Percentiles rank a stretch among this genome's conserved stretches.
phyloP scores from a whole-genome alignment of 768 basidiomycete genomes.

The Boletus eberwhitei region DNA sequence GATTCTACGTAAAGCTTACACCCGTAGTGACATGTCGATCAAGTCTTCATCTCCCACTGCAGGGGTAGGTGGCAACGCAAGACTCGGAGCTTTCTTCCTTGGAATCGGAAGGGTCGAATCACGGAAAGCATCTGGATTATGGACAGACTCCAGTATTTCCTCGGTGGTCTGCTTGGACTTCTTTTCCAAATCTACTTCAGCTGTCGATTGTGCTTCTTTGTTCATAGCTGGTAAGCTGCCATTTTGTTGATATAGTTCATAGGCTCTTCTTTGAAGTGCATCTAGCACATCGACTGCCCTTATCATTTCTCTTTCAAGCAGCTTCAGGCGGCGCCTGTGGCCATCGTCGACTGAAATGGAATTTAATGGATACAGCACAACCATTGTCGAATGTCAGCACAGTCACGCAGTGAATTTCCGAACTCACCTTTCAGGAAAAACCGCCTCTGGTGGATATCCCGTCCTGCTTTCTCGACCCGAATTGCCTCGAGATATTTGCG shows the following conservation, averaged over 20 bases:
- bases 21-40: slow-evolving; percentile 10
- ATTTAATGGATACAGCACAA: not conserved
- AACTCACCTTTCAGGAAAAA: slow-evolving; percentile 33
- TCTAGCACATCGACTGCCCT: slow-evolving; percentile 18
- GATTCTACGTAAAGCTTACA: slow-evolving; percentile 1
- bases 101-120: not conserved
- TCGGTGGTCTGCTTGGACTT: not conserved
- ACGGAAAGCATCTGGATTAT: not conserved
- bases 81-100: too few species aligned
- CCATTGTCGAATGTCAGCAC: not conserved
- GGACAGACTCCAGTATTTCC: not conserved
- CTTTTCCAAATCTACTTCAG: not conserved
- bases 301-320: slow-evolving; percentile 30
- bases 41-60: slow-evolving; percentile 15
- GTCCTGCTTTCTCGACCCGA: slow-evolving; percentile 29
- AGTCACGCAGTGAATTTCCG: not conserved
- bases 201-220: not conserved
- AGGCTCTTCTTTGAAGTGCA: slow-evolving; percentile 17
- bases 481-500: slow-evolving; percentile 32
- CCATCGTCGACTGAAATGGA: slow-evolving; percentile 29
- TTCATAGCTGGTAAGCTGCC: slow-evolving; percentile 3
- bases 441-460: slow-evolving; percentile 29
- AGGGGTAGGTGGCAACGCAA: not conserved
- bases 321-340: slow-evolving; percentile 28
- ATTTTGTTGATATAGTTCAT: slow-evolving; percentile 11